Evolutionary conservation across 2,329 filamentous ascomycete species (phyloP).

Genomic region (Sporothrix brasiliensis): DNA sequence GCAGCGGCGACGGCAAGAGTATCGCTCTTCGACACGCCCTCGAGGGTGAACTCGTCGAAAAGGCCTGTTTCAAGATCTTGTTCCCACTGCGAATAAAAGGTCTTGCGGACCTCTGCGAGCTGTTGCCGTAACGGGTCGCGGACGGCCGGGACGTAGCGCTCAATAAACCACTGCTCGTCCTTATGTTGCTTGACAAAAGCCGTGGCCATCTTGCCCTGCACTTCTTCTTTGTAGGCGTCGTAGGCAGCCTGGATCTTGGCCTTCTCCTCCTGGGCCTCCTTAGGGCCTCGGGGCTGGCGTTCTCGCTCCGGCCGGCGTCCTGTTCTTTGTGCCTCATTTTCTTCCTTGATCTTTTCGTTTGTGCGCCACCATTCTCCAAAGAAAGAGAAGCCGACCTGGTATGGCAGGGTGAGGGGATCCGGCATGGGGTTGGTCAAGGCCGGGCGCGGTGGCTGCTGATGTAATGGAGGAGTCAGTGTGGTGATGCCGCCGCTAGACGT

Average conservation of each 20-base stretch:
- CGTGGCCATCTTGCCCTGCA: conserved; percentile 79
- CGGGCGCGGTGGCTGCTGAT: conserved; percentile 57
- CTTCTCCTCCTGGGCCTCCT: conserved; percentile 72
- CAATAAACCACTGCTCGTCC: conserved; percentile 95
- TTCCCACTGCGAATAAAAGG: conserved; percentile 84
- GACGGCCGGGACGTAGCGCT: conserved; percentile 86
- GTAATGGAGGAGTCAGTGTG: conserved; percentile 70
- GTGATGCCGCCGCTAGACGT: conserved; percentile 63
- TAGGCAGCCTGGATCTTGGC: conserved; percentile 73
- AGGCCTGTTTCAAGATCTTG: conserved; percentile 79
- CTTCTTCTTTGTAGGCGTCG: conserved; percentile 67
- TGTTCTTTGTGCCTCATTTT: conserved; percentile 70
- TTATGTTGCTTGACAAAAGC: conserved; percentile 91
- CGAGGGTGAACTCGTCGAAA: conserved; percentile 93
- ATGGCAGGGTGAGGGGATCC: conserved; percentile 72
- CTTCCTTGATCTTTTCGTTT: conserved; percentile 80
- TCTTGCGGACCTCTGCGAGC: conserved; percentile 77
- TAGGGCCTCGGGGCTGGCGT: conserved; percentile 60
- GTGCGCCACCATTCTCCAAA: conserved; percentile 86
- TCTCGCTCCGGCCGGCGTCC: conserved; percentile 70
- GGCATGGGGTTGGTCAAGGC: conserved; percentile 65
- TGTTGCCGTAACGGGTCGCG: conserved; percentile 73
- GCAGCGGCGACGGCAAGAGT: conserved; percentile 81
- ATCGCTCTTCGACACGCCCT: conserved; percentile 91
- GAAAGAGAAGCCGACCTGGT: conserved; percentile 82